phyloP scores from a whole-genome alignment of 495 filamentous ascomycete genomes.

The Evansstolkia leycettana region DNA sequence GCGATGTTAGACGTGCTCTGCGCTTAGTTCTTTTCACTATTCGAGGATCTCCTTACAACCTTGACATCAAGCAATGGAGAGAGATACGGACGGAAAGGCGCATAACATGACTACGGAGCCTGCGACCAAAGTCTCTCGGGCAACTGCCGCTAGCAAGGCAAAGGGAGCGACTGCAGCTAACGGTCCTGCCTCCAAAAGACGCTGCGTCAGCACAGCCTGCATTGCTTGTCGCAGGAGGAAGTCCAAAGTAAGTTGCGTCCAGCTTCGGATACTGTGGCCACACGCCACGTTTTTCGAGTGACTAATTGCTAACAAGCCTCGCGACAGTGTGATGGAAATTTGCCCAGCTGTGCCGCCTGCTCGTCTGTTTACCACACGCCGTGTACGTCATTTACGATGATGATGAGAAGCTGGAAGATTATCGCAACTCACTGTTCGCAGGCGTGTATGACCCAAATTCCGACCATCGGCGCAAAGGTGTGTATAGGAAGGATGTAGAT shows the following conservation, averaged over 20 bases:
- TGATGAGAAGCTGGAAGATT: too few species aligned
- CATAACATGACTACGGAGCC: conserved; percentile 1
- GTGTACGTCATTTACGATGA: conserved; percentile 16
- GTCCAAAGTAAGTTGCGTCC: conserved; percentile 53
- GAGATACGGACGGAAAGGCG: not conserved
- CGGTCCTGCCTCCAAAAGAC: conserved; percentile 47
- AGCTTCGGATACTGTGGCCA: conserved; percentile 3
- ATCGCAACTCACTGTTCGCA: conserved; percentile 4
- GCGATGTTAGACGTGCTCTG: not conserved
- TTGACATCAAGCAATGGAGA: not conserved
- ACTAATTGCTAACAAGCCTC: not conserved
- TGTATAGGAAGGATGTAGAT: conserved; percentile 91
- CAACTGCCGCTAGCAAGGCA: conserved; percentile 7
- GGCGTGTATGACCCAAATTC: conserved; percentile 90
- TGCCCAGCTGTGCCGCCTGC: conserved; percentile 88
- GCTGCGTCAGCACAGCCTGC: conserved; percentile 89
- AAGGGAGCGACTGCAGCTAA: conserved; percentile 21
- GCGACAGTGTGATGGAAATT: conserved; percentile 73
- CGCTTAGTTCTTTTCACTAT: not conserved
- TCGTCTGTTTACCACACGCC: conserved; percentile 86
- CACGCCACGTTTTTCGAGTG: not conserved
- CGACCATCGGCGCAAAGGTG: conserved; percentile 90
- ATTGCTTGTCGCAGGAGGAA: conserved; percentile 85
- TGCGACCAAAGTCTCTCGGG: conserved; percentile 6
- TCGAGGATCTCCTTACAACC: not conserved